Conservation (phyloP, 139 green algal genomes). For the Chlamydomonas sp. region DNA sequence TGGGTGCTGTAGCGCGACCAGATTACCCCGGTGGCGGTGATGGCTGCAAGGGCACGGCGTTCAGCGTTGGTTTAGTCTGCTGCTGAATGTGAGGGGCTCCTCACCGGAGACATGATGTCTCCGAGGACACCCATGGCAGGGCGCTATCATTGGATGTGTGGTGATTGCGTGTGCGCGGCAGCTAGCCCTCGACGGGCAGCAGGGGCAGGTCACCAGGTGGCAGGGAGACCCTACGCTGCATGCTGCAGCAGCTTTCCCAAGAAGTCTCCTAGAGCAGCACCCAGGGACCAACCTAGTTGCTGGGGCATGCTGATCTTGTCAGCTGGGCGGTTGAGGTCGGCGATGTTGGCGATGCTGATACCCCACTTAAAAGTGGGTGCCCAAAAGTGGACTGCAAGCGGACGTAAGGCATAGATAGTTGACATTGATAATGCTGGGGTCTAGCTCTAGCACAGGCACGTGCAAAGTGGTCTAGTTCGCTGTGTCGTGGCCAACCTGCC, state of each 20-base stretch:
- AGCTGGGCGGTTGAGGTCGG: constrained; percentile 89
- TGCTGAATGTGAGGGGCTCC: no score
- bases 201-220: no score
- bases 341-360: constrained; percentile 96
- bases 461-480: no score
- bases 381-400: constrained; percentile 88
- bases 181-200: no score
- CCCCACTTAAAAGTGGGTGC: constrained; percentile 99
- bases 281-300: constrained; percentile 72
- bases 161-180: no score
- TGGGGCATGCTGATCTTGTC: constrained; percentile 94
- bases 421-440: no score
- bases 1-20: constrained; percentile 91
- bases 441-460: no score
- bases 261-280: neutral
- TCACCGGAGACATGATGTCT: no score
- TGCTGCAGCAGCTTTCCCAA: neutral
- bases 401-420: no score
- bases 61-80: neutral
- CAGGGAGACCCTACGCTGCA: neutral
- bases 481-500: no score
- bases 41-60: constrained; percentile 51
- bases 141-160: no score
- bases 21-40: constrained; percentile 92
- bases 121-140: no score